Conservation (phyloP, 2,329 filamentous ascomycete species). For the Trichoderma sp. region DNA sequence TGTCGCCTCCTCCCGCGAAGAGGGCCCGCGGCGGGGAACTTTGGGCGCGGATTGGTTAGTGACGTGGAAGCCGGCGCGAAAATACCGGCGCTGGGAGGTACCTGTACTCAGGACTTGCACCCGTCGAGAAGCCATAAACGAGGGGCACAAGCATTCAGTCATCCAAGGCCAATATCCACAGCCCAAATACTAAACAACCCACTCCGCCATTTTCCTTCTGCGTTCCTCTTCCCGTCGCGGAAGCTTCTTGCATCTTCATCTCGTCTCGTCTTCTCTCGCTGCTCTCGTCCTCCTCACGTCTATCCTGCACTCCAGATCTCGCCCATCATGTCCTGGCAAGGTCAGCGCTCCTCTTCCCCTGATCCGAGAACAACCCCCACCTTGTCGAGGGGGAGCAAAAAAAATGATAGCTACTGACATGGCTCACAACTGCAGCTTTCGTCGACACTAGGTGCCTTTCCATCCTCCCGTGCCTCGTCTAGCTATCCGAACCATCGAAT, state of each 20-base stretch:
- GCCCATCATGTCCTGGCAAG: constrained; percentile 70
- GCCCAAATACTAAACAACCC: constrained; percentile 19
- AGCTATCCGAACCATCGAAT: constrained; percentile 14
- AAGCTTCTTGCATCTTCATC: constrained; percentile 6
- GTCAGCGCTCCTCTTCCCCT: constrained; percentile 40
- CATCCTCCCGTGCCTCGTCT: not conserved
- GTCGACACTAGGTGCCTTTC: constrained; percentile 47
- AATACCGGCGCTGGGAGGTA: not conserved
- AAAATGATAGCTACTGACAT: constrained; percentile 10
- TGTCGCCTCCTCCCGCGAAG: constrained; percentile 1
- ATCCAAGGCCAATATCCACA: constrained; percentile 9
- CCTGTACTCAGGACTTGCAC: not conserved
- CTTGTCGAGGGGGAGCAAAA: constrained; percentile 11
- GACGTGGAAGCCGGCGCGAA: not conserved
- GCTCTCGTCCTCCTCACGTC: constrained; percentile 9
- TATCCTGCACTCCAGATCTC: constrained; percentile 7
- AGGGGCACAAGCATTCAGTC: constrained; percentile 15
- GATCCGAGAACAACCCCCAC: constrained; percentile 29
- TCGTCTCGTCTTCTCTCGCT: not conserved
- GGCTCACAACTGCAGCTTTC: constrained; percentile 39
- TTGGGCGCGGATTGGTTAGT: constrained; percentile 19
- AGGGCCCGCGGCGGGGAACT: constrained; percentile 15
- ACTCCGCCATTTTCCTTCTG: constrained; percentile 18
- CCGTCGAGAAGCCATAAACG: too few species aligned
- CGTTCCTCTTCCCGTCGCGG: not conserved